Evolutionary conservation across 176 grass and related monocot species (phyloP), one percentile per base, ranked within the genome.

Genomic region (Zizania latifolia): DNA sequence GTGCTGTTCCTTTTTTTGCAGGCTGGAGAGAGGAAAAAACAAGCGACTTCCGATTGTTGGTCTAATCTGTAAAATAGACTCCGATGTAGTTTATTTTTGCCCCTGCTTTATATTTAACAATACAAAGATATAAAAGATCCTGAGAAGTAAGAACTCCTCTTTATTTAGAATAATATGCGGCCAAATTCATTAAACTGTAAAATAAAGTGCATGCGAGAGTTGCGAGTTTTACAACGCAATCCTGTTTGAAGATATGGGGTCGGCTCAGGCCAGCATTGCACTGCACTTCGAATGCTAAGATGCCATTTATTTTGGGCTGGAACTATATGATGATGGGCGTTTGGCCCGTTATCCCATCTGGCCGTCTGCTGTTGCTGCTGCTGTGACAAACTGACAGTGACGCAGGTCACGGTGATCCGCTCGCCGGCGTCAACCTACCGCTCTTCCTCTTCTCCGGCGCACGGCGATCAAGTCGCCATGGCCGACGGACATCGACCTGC

Each of bases 1-100:
- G 3, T 73, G 24, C 59, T 14, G 53, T 35, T 17, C 6, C 39
- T 65, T 41, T 77, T 72, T 77, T 45, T 83, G 61, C 80, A 83
- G 74, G 34, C 53, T 51, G 68, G 43, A 48, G 64, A 51, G 31
- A 13, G 15, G 40, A 74, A 53, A 4, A 33, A n/a, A 70, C 27
- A 45, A 72, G n/a, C 8, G 50, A 1, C 24, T 8, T 37, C 22
- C 12, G 26, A 44, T 82, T 23, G 45, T 24, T 70, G 30, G 56
- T 33, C 41, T 50, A 12, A 40, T 27, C 24, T 82, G 55, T 48
- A 28, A 35, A 17, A 35, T 67, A 34, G 24, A 16, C 22, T 62
- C 24, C 22, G 34, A 15, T 55, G 65, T 61, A 41, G 21, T 46
- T 3, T 32, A 8, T 0, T 0, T 23, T 70, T 9, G 17, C 22